Evolutionary conservation across 179 eudicot species (phyloP).

Genomic region (Pouteria campechiana): DNA sequence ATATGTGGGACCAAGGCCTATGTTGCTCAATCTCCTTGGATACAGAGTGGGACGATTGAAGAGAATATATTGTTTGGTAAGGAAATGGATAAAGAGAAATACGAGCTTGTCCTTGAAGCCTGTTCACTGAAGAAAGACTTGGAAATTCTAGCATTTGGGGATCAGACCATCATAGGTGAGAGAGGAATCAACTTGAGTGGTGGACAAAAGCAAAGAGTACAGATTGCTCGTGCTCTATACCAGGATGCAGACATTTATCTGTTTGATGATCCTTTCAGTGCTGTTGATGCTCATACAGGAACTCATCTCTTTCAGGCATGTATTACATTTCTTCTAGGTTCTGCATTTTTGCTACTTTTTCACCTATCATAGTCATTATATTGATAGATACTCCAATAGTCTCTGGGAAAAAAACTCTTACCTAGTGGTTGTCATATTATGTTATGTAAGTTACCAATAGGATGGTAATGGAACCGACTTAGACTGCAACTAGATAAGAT

Average conservation of each 20-base stretch:
- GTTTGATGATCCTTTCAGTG: conserved; percentile 81
- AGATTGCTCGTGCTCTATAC: conserved; percentile 69
- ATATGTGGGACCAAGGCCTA: conserved; percentile 51
- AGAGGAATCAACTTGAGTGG: conserved; percentile 72
- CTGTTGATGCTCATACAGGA: conserved; percentile 86
- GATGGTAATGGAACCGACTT: no score
- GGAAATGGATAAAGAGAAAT: conserved; percentile 35
- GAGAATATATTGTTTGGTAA: conserved; percentile 62
- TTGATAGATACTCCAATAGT: neutral
- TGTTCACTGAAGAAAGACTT: conserved; percentile 59
- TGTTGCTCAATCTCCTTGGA: conserved; percentile 75
- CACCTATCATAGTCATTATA: neutral
- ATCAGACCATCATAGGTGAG: conserved; percentile 63
- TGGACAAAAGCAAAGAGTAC: conserved; percentile 73
- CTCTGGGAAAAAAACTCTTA: neutral
- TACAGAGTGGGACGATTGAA: conserved; percentile 63
- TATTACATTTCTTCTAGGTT: neutral
- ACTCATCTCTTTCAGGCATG: conserved; percentile 57
- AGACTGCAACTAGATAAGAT: no score
- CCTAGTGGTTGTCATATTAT: no score
- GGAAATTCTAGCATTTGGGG: conserved; percentile 51
- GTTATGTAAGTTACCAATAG: no score
- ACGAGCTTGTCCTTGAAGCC: conserved; percentile 51
- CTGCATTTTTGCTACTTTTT: neutral
- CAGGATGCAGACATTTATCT: conserved; percentile 69